These are phyloP conservation scores for Suaeda aralocaspica DNA, from an alignment of 148 eudicot genomes.

Conservation along the genomic window DNA sequence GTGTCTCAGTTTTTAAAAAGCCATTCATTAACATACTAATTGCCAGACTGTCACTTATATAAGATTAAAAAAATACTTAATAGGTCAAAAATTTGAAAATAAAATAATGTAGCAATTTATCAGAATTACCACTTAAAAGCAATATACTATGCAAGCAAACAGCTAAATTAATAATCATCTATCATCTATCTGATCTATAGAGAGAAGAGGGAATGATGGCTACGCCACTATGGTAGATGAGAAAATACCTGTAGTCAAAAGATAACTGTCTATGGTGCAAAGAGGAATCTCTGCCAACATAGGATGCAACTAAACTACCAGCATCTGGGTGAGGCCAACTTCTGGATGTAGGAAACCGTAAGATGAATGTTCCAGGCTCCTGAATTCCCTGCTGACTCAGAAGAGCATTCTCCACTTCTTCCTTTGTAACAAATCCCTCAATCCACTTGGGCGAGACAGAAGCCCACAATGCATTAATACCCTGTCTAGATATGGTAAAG, in stretches of 20 bases:
- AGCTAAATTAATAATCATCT: not conserved
- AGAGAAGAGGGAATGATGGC: not conserved
- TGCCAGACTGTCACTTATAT: not conserved
- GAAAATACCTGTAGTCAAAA: slow-evolving; percentile 61
- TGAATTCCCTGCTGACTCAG: slow-evolving; percentile 48
- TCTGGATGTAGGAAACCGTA: slow-evolving; percentile 90
- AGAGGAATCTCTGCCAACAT: slow-evolving; percentile 64
- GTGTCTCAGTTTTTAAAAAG: no score
- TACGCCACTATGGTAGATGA: not conserved
- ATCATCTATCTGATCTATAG: no score
- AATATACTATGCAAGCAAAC: slow-evolving; percentile 1
- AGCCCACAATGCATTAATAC: slow-evolving; percentile 62
- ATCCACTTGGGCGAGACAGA: slow-evolving; percentile 68
- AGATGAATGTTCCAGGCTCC: slow-evolving; percentile 84
- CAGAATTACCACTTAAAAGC: not conserved
- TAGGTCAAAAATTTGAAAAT: no score
- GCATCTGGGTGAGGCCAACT: slow-evolving; percentile 99
- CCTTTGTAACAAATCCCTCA: slow-evolving; percentile 84
- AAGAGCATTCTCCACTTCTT: slow-evolving; percentile 79
- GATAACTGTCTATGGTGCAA: slow-evolving; percentile 80
- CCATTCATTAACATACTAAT: not conserved
- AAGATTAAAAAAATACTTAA: no score
- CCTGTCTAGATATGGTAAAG: slow-evolving; percentile 53
- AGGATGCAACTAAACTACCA: slow-evolving; percentile 80
- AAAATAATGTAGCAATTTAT: no score